Conservation (phyloP, 305 asterid genomes). For the Andrographis paniculata region DNA sequence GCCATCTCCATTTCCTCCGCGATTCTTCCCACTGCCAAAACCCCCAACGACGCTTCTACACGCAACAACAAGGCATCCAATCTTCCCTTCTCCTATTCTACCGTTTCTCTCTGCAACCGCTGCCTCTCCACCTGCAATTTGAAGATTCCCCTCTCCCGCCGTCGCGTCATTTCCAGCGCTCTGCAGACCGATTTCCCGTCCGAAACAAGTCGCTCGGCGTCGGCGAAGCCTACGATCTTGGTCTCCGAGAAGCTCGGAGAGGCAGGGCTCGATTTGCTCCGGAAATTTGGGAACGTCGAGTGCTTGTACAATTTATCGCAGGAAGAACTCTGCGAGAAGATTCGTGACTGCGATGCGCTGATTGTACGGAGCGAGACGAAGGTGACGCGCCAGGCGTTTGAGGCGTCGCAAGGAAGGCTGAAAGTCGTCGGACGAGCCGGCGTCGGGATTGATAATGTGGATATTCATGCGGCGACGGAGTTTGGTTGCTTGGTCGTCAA, state of each 20-base stretch:
- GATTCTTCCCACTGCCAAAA: constrained; percentile 12
- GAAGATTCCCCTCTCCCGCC: neutral
- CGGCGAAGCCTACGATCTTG: constrained; percentile 54
- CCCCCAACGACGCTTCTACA: too few relatives aligned
- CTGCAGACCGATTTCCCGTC: constrained; percentile 40
- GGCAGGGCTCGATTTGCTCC: constrained; percentile 55
- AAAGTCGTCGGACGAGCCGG: constrained; percentile 94
- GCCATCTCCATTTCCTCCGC: constrained; percentile 14
- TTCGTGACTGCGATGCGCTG: constrained; percentile 60
- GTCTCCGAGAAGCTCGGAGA: constrained; percentile 87
- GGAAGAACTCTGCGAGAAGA: constrained; percentile 56
- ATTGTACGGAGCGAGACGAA: constrained; percentile 86
- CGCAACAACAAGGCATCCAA: too few relatives aligned
- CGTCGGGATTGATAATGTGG: constrained; percentile 87
- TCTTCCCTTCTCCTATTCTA: constrained; percentile 14
- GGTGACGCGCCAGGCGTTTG: constrained; percentile 74
- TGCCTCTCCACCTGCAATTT: constrained; percentile 17
- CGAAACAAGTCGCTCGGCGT: constrained; percentile 20
- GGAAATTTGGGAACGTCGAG: constrained; percentile 42
- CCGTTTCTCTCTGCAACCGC: constrained; percentile 21
- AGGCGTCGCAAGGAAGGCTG: constrained; percentile 56
- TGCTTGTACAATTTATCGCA: constrained; percentile 50
- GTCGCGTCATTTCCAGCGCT: constrained; percentile 20
- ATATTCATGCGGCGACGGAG: constrained; percentile 87
- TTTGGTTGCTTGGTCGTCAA: constrained; percentile 80